phyloP scores from a whole-genome alignment of 2,329 filamentous ascomycete genomes.

The Diaporthe ampelina region DNA sequence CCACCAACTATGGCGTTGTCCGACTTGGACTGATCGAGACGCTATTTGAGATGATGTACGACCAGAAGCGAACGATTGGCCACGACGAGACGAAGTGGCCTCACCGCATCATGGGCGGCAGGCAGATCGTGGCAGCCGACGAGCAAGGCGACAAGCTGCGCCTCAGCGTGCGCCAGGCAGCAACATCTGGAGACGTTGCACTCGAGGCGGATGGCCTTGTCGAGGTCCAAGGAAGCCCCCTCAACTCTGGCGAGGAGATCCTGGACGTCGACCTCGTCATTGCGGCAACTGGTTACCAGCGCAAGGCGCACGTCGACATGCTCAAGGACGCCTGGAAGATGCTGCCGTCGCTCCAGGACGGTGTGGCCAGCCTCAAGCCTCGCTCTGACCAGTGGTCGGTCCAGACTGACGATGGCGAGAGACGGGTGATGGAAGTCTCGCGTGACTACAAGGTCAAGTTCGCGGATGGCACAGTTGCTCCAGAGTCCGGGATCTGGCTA shows the following conservation, averaged over 20 bases:
- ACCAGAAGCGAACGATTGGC: slow-evolving; percentile 80
- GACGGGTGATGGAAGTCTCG: slow-evolving; percentile 73
- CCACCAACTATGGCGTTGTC: slow-evolving; percentile 96
- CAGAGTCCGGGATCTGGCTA: slow-evolving; percentile 86
- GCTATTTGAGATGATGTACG: slow-evolving; percentile 89
- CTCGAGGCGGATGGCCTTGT: slow-evolving; percentile 50
- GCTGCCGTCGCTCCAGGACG: slow-evolving; percentile 64
- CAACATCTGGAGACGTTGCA: slow-evolving; percentile 49
- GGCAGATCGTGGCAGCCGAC: slow-evolving; percentile 74
- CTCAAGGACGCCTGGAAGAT: slow-evolving; percentile 76
- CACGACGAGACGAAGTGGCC: slow-evolving; percentile 82
- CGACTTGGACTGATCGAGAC: slow-evolving; percentile 90
- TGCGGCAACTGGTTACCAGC: slow-evolving; percentile 87
- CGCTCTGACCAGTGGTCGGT: slow-evolving; percentile 38
- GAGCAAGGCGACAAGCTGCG: slow-evolving; percentile 66
- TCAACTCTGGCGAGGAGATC: slow-evolving; percentile 62
- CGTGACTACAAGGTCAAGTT: slow-evolving; percentile 87
- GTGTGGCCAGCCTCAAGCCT: slow-evolving; percentile 41
- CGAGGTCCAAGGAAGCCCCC: slow-evolving; percentile 40
- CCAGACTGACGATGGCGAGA: slow-evolving; percentile 40
- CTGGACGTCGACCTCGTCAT: slow-evolving; percentile 86
- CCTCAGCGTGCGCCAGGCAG: slow-evolving; percentile 69
- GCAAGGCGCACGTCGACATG: slow-evolving; percentile 84
- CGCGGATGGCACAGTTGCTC: slow-evolving; percentile 74
- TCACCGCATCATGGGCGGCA: slow-evolving; percentile 81